Conservation (phyloP, 75 land plant species). For the Azolla pinnata region DNA sequence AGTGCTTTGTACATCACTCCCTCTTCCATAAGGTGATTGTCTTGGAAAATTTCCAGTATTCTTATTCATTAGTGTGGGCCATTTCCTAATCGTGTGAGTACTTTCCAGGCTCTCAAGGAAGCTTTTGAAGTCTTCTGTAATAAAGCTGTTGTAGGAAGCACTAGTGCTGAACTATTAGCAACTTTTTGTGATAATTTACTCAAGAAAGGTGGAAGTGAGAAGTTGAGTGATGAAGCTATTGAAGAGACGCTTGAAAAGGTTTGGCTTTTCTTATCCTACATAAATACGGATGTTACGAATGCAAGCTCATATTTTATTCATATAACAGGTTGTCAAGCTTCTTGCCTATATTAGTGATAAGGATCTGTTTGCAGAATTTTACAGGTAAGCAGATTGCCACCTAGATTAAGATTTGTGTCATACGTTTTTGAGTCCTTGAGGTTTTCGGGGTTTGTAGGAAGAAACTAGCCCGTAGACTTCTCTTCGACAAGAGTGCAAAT, state of each 20-base stretch:
- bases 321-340: constrained; percentile 72
- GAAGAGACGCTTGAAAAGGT: constrained; percentile 95
- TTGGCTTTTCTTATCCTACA: not conserved
- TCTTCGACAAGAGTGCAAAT: constrained; percentile 91
- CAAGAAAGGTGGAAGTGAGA: constrained; percentile 90
- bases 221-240: constrained; percentile 79
- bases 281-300: not conserved
- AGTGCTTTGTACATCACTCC: constrained; percentile 65
- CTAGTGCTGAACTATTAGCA: constrained; percentile 84
- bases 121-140: constrained; percentile 94
- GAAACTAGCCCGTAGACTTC: constrained; percentile 68
- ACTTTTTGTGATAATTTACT: constrained; percentile 85
- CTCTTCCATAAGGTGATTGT: constrained; percentile 95
- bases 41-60: too few species aligned
- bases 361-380: constrained; percentile 89
- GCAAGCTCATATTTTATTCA: not conserved
- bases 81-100: too few species aligned
- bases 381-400: constrained; percentile 37
- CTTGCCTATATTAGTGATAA: constrained; percentile 89
- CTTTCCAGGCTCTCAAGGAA: constrained; percentile 75
- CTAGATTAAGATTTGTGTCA: not conserved
- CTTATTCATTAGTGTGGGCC: too few species aligned
- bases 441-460: constrained; percentile 66
- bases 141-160: constrained; percentile 73
- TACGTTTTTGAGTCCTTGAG: not conserved